A percentile compares a stretch with the other conserved stretches of the same genome.
phyloP scores from a whole-genome alignment of 345 rosid genomes.

The Aegle marmelos region DNA sequence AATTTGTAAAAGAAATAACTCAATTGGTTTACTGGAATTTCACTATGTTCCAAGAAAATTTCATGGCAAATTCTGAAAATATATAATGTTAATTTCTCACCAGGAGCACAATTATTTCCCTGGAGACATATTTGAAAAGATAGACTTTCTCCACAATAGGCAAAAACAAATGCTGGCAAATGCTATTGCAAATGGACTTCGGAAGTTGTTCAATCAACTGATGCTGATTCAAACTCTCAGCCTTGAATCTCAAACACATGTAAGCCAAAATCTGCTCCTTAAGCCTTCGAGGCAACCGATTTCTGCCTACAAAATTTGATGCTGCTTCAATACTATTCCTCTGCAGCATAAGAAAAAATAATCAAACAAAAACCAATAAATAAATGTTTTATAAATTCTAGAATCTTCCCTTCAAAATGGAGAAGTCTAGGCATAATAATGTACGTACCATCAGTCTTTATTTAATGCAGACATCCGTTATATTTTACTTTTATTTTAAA shows the following conservation, averaged over 20 bases:
- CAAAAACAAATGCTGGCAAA: conserved; percentile 78
- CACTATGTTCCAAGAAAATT: too few relatives aligned
- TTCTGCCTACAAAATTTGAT: conserved; percentile 70
- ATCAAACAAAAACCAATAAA: neutral
- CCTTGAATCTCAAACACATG: conserved; percentile 88
- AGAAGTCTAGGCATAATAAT: neutral
- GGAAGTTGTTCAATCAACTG: conserved; percentile 89
- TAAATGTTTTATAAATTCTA: neutral
- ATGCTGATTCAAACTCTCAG: conserved; percentile 86
- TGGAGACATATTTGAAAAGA: conserved; percentile 68
- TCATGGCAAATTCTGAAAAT: neutral
- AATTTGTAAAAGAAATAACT: too few relatives aligned
- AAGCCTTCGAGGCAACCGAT: conserved; percentile 65
- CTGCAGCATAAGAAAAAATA: conserved; percentile 33
- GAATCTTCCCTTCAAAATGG: neutral
- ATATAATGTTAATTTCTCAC: conserved; percentile 26
- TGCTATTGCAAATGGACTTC: conserved; percentile 78
- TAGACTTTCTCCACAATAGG: conserved; percentile 69
- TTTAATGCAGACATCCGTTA: too few relatives aligned
- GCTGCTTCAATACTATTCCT: conserved; percentile 89
- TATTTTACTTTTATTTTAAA: too few relatives aligned
- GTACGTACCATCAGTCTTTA: too few relatives aligned
- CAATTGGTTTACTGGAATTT: neutral
- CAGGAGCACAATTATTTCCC: conserved; percentile 58
- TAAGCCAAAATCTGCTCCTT: conserved; percentile 86